A percentile compares a stretch with the other conserved stretches of the same genome.
phyloP scores from a whole-genome alignment of 129 eudicot species.

The Pulicaria dysenterica region DNA sequence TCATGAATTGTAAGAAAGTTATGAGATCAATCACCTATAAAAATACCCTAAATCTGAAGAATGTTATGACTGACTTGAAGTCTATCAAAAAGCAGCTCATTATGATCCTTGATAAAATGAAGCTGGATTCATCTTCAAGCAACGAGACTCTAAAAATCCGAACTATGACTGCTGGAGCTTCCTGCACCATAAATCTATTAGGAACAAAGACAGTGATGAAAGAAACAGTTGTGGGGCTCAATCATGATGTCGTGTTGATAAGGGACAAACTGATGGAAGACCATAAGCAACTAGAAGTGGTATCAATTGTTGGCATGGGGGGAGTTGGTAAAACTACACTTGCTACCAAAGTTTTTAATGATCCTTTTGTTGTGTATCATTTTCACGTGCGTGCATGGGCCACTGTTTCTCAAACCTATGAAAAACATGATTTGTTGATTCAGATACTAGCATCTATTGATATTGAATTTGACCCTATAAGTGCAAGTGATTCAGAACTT shows the following conservation, averaged over 20 bases:
- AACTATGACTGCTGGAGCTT: not conserved
- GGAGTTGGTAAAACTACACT: constrained; percentile 47
- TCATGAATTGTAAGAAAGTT: too few relatives aligned
- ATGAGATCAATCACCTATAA: not conserved
- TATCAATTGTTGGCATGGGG: constrained; percentile 32
- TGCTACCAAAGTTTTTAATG: constrained; percentile 28
- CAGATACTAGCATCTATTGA: constrained; percentile 9
- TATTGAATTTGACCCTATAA: not conserved
- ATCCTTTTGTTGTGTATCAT: not conserved
- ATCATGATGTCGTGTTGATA: not conserved
- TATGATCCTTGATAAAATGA: not conserved
- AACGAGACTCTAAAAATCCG: not conserved
- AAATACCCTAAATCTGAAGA: constrained; percentile 2
- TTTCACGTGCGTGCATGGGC: constrained; percentile 38
- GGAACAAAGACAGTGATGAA: not conserved
- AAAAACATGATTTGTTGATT: not conserved
- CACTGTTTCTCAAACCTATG: constrained; percentile 31
- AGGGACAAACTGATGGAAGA: not conserved
- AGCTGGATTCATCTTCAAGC: not conserved
- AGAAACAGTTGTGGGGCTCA: not conserved
- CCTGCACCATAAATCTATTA: not conserved
- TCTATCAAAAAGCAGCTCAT: not conserved
- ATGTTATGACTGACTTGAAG: constrained; percentile 1
- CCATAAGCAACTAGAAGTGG: not conserved
- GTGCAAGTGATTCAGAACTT: not conserved